A percentile compares a stretch with the other conserved stretches of the same genome.
These are phyloP conservation scores for Paramecium octaurelia DNA, from an alignment of 73 alveolate species.

Conservation along the genomic window DNA sequence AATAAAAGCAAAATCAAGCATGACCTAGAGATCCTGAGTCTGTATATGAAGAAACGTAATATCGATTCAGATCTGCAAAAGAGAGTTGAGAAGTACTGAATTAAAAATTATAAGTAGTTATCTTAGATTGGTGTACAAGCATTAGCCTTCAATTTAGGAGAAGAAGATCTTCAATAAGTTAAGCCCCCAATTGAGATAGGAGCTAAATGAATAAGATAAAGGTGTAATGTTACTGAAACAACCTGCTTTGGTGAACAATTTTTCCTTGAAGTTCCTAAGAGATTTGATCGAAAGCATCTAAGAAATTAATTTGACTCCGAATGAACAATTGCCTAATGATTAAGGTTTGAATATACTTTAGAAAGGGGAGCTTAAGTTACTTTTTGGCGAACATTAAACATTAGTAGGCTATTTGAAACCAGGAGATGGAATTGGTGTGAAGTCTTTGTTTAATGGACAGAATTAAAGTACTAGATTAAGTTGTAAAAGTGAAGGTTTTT, in stretches of 20 bases:
- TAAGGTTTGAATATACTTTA: not conserved
- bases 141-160: not conserved
- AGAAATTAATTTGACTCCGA: not conserved
- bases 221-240: slow-evolving; percentile 9
- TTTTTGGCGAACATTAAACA: not conserved
- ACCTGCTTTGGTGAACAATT: slow-evolving; percentile 20
- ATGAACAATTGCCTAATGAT: not conserved
- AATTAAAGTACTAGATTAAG: not conserved
- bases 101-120: not conserved
- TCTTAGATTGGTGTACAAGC: not conserved
- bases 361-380: not conserved
- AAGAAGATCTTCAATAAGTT: not conserved
- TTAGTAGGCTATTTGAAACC: not conserved
- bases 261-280: not conserved
- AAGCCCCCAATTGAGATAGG: not conserved
- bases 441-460: not conserved
- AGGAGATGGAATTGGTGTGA: not conserved
- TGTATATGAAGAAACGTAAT: not conserved
- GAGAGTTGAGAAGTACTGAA: slow-evolving; percentile 30
- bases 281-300: not conserved
- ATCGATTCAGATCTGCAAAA: not conserved
- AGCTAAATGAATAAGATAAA: not conserved
- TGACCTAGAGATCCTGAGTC: not conserved
- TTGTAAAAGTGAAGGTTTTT: not conserved
- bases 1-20: not conserved